phyloP scores from a whole-genome alignment of 2,329 filamentous ascomycete genomes.

The Alternaria atra region DNA sequence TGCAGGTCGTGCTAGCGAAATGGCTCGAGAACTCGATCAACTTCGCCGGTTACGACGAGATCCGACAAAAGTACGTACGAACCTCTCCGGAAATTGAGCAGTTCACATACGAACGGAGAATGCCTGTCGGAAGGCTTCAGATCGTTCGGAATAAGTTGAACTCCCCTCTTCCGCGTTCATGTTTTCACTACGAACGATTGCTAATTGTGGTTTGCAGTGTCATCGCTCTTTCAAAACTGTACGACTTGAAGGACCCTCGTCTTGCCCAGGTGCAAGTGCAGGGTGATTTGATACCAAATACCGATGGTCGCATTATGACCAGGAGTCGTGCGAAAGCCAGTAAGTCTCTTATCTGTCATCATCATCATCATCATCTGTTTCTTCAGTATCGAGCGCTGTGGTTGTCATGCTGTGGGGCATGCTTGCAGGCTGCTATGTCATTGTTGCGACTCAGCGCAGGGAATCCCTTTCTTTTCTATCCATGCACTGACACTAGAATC shows the following conservation, averaged over 20 bases:
- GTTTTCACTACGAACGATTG: not conserved
- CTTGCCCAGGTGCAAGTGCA: constrained; percentile 83
- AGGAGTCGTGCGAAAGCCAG: constrained; percentile 86
- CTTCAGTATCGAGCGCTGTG: not conserved
- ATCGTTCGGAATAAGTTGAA: constrained; percentile 10
- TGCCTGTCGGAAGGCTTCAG: not conserved
- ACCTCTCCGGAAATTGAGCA: not conserved
- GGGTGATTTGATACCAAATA: constrained; percentile 82
- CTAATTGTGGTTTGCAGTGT: constrained; percentile 64
- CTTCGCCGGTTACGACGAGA: constrained; percentile 98
- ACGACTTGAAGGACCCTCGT: constrained; percentile 83
- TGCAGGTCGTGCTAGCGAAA: constrained; percentile 88
- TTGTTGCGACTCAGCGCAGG: not conserved
- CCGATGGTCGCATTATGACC: constrained; percentile 86
- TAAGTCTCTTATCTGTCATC: constrained; percentile 53
- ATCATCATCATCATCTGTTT: not conserved
- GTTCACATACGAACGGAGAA: constrained; percentile 6
- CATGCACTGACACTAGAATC: constrained; percentile 23
- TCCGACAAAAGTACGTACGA: constrained; percentile 84
- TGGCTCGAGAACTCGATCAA: constrained; percentile 98
- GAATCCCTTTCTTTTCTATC: not conserved
- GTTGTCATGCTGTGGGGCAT: constrained; percentile 6
- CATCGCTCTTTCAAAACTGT: constrained; percentile 91
- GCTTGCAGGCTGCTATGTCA: not conserved
- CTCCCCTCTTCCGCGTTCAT: not conserved